Evolutionary conservation across 305 asterid genomes (phyloP), one percentile per base, ranked within the genome.

Genomic region (Fraxinus sp.): DNA sequence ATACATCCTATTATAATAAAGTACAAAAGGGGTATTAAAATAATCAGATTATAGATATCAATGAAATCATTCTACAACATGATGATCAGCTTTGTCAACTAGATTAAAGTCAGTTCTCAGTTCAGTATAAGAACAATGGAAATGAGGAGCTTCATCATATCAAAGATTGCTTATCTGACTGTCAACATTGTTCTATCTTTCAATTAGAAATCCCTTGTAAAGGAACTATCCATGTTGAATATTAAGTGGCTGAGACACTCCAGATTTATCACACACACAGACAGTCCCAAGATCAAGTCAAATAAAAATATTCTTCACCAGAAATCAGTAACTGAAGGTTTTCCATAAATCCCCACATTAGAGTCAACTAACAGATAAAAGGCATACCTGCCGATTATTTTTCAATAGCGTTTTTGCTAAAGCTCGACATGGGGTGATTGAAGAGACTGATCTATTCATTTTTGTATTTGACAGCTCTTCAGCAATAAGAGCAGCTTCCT

Each of bases 401-500:
- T 96, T 96, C 90, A 96, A 80, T 49, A 96, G 90, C 72, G 85
- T 87, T 86, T 93, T 96, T 75, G 99, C 99, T 82, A 96, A 87
- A 84, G 95, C 83, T 86, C 98, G 95, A 86, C 98, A 93, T 13
- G 99, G 98, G 59, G 98, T 95, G 52, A 84, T 90, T 74, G 94
- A 87, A 87, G 80, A 86, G 83, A 86, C 85, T 8, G 88, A 79
- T 20, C 91, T 83, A 82, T 86, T 85, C 95, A 91, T 92, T 85
- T 81, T 86, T 35, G 98, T 92, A 83, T 93, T 95, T 68, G 94
- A 88, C 84, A 96, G 90, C 92, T 96, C 99, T 85, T 96, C 99
- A 71, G 99, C 94, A 82, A 93, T 87, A 84, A 96, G 98, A 84
- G 92, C 94, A 85, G 97, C 97, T 92, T 95, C 98, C 88, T 96